A percentile compares a stretch with the other conserved stretches of the same genome.
Evolutionary conservation across 345 rosid genomes (phyloP).

Genomic region (Microcos paniculata): DNA sequence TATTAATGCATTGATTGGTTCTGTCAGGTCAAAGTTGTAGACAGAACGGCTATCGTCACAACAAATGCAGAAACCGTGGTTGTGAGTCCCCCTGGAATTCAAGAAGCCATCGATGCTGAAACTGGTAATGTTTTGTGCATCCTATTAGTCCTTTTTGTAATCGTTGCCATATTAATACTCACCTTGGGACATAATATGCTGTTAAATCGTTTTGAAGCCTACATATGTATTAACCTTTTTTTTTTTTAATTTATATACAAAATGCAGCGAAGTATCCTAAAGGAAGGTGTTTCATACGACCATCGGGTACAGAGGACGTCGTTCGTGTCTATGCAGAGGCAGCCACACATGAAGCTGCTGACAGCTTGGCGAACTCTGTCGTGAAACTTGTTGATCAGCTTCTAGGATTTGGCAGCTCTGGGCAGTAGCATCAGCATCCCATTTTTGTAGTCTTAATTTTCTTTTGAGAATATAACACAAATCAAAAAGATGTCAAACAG

Average conservation of each 20-base stretch:
- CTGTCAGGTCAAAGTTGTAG: conserved; percentile 75
- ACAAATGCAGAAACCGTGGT: conserved; percentile 75
- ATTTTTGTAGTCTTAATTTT: no score
- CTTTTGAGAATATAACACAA: not conserved
- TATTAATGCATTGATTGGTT: conserved; percentile 3
- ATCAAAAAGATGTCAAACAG: not conserved
- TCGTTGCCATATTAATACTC: not conserved
- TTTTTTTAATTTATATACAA: not conserved
- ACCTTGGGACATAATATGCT: not conserved
- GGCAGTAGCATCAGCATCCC: not conserved
- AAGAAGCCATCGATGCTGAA: conserved; percentile 81
- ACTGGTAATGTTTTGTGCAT: conserved; percentile 36
- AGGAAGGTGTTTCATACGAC: conserved; percentile 84
- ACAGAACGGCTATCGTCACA: conserved; percentile 76
- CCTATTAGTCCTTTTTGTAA: not conserved
- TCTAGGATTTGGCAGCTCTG: conserved; percentile 43
- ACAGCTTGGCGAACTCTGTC: conserved; percentile 65
- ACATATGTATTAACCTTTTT: not conserved
- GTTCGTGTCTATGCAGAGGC: conserved; percentile 94
- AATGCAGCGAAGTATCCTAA: conserved; percentile 52
- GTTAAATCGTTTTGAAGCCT: not conserved
- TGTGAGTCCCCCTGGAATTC: conserved; percentile 79
- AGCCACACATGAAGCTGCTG: conserved; percentile 75
- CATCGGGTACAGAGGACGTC: conserved; percentile 95
- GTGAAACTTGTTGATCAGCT: conserved; percentile 59